Evolutionary conservation across 371 early-diverging fungal species (phyloP).

Genomic region (Smittium culicis): DNA sequence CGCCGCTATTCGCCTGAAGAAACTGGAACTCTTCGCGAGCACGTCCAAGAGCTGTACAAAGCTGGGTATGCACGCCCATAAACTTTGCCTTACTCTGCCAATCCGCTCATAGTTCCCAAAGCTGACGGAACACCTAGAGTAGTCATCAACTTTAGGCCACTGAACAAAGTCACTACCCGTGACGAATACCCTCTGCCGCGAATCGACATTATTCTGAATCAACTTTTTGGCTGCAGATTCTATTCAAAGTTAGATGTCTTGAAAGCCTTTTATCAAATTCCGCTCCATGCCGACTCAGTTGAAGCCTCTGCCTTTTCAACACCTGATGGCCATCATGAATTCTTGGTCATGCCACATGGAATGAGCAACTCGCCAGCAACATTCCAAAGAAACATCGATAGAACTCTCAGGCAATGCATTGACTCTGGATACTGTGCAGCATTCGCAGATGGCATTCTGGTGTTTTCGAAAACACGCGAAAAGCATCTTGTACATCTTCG

Average conservation of each 20-base stretch:
- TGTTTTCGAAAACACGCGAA: constrained; percentile 1
- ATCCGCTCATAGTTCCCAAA: not conserved
- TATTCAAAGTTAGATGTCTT: not conserved
- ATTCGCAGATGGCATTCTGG: not conserved
- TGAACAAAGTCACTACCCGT: not conserved
- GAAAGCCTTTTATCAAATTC: not conserved
- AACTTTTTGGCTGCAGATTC: not conserved
- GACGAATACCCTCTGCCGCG: not conserved
- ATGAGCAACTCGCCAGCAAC: not conserved
- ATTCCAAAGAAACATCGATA: not conserved
- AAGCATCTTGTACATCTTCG: not conserved
- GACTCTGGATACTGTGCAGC: not conserved
- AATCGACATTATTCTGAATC: not conserved
- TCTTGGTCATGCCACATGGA: not conserved
- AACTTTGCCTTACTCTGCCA: not conserved
- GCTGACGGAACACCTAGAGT: not conserved
- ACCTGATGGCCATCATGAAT: not conserved
- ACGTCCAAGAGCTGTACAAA: not conserved
- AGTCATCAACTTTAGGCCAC: not conserved
- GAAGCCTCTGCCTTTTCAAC: not conserved
- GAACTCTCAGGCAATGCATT: not conserved
- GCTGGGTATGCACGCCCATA: not conserved
- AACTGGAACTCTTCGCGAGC: not conserved
- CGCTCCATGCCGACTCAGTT: not conserved
- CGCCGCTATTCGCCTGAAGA: not conserved